A percentile compares a stretch with the other conserved stretches of the same genome.
phyloP scores from a whole-genome alignment of 257 asterid species.

The Nicotiana sylvestris region DNA sequence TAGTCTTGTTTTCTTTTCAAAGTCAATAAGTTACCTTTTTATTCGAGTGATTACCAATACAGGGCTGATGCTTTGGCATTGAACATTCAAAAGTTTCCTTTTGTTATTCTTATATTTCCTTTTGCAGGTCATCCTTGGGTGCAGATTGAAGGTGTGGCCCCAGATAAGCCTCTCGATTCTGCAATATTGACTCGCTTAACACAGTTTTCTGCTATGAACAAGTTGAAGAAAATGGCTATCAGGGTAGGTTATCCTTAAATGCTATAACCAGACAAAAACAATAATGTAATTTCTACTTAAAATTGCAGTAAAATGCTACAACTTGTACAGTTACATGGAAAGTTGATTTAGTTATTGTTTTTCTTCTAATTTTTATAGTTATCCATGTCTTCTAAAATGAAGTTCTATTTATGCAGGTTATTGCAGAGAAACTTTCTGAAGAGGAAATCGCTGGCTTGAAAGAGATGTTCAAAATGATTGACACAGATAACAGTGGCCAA shows the following conservation, averaged over 20 bases:
- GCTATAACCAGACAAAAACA: too few relatives aligned
- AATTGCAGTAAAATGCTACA: too few relatives aligned
- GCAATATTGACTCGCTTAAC: slow-evolving; percentile 61
- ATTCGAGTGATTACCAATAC: background rate
- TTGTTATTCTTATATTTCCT: background rate
- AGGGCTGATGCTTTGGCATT: background rate
- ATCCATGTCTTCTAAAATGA: background rate
- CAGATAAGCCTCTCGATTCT: slow-evolving; percentile 68
- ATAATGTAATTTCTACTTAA: too few relatives aligned
- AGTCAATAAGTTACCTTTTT: too few relatives aligned
- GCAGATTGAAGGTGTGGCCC: slow-evolving; percentile 54
- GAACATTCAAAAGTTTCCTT: background rate
- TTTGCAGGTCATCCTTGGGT: slow-evolving; percentile 75
- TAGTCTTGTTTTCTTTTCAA: too few relatives aligned
- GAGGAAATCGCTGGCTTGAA: slow-evolving; percentile 89
- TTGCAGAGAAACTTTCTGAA: slow-evolving; percentile 78
- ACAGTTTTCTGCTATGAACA: slow-evolving; percentile 68
- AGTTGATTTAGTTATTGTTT: background rate
- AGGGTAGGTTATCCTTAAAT: slow-evolving; percentile 34
- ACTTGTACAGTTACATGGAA: background rate
- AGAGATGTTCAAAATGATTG: slow-evolving; percentile 77
- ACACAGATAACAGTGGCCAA: slow-evolving; percentile 79
- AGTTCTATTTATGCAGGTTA: slow-evolving; percentile 39
- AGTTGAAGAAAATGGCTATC: slow-evolving; percentile 65
- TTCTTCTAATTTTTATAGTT: background rate